Conservation (phyloP, 352 stramenopile genomes). For the Pythium sukuiense region DNA sequence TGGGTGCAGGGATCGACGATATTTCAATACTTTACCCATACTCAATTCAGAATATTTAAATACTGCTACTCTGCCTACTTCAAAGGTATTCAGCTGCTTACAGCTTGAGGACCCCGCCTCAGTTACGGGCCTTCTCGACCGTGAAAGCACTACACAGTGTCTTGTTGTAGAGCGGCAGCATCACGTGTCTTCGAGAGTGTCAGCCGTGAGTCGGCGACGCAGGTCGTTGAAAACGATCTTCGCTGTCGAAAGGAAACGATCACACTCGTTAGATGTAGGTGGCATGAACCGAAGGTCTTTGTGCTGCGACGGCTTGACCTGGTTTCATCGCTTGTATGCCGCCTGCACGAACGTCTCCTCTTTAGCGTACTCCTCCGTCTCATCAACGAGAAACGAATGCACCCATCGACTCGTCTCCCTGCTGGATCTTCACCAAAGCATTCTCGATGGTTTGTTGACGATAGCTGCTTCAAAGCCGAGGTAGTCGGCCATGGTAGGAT, state of each 20-base stretch:
- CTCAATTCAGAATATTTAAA: no score
- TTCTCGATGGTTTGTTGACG: neutral
- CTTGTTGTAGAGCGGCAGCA: slow-evolving; percentile 8
- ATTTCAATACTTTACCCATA: no score
- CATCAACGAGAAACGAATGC: no score
- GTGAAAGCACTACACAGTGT: neutral
- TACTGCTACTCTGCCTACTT: no score
- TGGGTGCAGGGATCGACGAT: no score
- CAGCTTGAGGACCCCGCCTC: no score
- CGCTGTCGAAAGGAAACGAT: slow-evolving; percentile 22
- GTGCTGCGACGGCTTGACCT: neutral
- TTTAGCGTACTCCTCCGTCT: no score
- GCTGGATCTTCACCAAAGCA: neutral
- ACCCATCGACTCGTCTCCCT: neutral
- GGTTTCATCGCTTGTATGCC: slow-evolving; percentile 9
- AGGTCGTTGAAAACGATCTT: slow-evolving; percentile 17
- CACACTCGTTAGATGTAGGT: slow-evolving; percentile 17
- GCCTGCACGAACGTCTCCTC: slow-evolving; percentile 9
- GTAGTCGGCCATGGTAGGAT: no score
- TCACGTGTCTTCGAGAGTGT: slow-evolving; percentile 24
- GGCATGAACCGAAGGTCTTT: neutral
- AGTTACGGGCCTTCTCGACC: neutral
- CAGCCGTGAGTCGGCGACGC: slow-evolving; percentile 17
- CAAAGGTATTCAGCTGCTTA: no score
- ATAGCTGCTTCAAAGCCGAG: no score